Base-by-base conservation (phyloP, 2,329 filamentous ascomycete genomes). In the Colletotrichum australisinense region DNA sequence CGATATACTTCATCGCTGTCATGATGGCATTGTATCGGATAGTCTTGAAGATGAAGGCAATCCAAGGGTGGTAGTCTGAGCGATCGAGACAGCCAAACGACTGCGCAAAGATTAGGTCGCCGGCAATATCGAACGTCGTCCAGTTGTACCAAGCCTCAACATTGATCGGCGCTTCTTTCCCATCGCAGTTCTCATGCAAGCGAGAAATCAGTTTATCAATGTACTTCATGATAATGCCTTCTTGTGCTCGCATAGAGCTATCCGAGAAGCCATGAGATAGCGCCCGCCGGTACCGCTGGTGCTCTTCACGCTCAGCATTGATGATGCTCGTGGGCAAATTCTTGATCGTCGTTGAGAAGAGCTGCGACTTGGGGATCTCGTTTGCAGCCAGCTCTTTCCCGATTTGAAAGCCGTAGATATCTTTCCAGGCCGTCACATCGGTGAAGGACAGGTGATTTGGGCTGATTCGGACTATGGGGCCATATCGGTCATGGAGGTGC, bases 371-470 rank as follows among this genome's bases (percentile, higher is more conserved):
- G 19, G 56, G 32, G 9, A 72, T 58, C 38, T 74, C 72, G 7
- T 69, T 63, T 6, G 53, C 69, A 4, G 38, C 28, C 11, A 58
- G 42, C 5, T 69, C 53, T 9, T 46, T 42, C 3, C 56, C 65
- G 11, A 53, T 58, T 3, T 59, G 72, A 11, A 67, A 63, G 35
- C 81, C 82, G 65, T 85, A 85, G 19, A 86, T 86, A 8, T 84
- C 83, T 64, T 81, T 82, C 81, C 81, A 85, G 1, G 81, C 82
- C 5, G 77, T 60, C 4, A 78, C 55, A 2, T 79, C 78, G 14
- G 79, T 81, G 70, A 85, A 85, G 1, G 82, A 81, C 4, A 88
- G 78, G 35, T 82, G 78, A 24, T 81, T 80, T 0, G 86, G 85
- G 0, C 78, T 79, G 5, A 84, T 77, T 2, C 86, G 82, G 9